Conservation (phyloP, 2,329 filamentous ascomycete genomes). For the Colletotrichum tropicale region DNA sequence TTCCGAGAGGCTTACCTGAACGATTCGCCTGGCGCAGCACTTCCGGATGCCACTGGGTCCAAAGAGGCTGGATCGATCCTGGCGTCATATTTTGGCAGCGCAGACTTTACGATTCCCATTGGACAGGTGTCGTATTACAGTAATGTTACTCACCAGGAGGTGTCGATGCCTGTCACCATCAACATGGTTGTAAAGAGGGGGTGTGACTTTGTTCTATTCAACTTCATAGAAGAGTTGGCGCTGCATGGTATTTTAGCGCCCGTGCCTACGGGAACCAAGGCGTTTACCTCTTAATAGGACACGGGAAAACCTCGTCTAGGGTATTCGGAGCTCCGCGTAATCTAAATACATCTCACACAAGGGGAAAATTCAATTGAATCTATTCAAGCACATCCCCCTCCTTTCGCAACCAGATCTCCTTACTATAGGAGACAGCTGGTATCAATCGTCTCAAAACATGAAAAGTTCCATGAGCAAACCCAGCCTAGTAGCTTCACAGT, state of each 20-base stretch:
- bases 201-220: conserved; percentile 45
- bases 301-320: not conserved
- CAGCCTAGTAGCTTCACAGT: not conserved
- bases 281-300: not conserved
- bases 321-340: not conserved
- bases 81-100: conserved; percentile 30
- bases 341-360: not conserved
- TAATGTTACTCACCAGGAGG: conserved; percentile 40
- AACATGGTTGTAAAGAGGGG: conserved; percentile 45
- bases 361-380: not conserved
- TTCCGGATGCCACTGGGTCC: conserved; percentile 29
- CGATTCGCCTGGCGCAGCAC: conserved; percentile 28
- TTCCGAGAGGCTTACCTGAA: conserved; percentile 39
- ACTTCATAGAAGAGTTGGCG: conserved; percentile 43
- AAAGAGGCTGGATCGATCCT: conserved; percentile 21
- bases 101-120: conserved; percentile 45
- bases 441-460: fast-evolving
- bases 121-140: conserved; percentile 43
- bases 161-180: conserved; percentile 46
- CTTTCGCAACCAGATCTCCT: fast-evolving
- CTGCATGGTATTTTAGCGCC: conserved; percentile 38
- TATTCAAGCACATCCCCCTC: fast-evolving
- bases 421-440: not conserved
- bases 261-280: conserved; percentile 34
- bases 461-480: too few relatives aligned